Conservation (phyloP, 805 yeast species). For the Blastobotrys peoriensis region DNA sequence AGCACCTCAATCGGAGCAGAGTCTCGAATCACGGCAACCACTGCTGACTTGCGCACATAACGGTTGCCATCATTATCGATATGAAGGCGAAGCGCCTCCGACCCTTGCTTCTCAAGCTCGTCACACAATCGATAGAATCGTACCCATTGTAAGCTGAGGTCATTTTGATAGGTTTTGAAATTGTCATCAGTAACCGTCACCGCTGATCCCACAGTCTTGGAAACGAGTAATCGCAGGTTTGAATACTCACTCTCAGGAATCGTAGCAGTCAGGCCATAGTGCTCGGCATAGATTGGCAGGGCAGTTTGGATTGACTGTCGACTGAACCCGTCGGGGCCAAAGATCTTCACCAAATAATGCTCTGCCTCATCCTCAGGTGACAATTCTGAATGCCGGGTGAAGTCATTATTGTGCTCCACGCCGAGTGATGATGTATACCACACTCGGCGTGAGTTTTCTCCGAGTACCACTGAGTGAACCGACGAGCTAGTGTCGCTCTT, state of each 20-base stretch:
- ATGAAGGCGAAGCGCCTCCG: slow-evolving; percentile 54
- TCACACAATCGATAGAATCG: slow-evolving; percentile 66
- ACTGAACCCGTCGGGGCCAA: slow-evolving; percentile 46
- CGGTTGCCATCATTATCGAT: slow-evolving; percentile 30
- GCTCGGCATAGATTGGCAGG: slow-evolving; percentile 43
- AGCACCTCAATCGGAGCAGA: slow-evolving; percentile 32
- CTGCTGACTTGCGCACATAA: slow-evolving; percentile 33
- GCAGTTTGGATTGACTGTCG: slow-evolving; percentile 47
- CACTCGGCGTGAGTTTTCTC: not conserved
- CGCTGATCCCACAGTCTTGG: slow-evolving; percentile 30
- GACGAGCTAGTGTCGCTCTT: slow-evolving; percentile 55
- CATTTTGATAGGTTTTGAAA: slow-evolving; percentile 32
- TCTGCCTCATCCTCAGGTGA: slow-evolving; percentile 16
- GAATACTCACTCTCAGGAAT: slow-evolving; percentile 11
- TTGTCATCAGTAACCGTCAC: slow-evolving; percentile 21
- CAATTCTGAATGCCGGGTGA: not conserved
- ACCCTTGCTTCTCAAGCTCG: slow-evolving; percentile 56
- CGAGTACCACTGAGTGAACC: slow-evolving; percentile 18
- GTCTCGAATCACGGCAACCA: slow-evolving; percentile 32
- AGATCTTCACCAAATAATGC: slow-evolving; percentile 39
- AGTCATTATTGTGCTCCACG: not conserved
- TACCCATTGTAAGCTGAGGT: slow-evolving; percentile 52
- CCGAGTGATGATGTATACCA: not conserved
- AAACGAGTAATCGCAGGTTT: slow-evolving; percentile 12
- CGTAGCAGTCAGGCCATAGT: slow-evolving; percentile 31